phyloP scores from a whole-genome alignment of 2,329 filamentous ascomycete genomes.

The Epichloe sp. region DNA sequence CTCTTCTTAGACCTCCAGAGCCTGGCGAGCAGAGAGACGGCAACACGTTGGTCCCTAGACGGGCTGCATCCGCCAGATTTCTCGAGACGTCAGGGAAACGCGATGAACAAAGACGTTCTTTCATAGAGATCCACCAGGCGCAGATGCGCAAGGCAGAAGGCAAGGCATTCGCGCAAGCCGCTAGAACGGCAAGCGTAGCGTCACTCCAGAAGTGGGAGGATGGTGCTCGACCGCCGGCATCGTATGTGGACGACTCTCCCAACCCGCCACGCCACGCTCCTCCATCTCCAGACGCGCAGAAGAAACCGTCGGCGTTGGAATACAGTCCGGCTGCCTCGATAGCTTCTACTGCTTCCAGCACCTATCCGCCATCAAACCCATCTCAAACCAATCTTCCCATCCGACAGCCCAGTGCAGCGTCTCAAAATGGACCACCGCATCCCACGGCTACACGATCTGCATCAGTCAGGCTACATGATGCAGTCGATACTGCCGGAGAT shows the following conservation, averaged over 20 bases:
- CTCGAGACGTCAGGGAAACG: constrained; percentile 27
- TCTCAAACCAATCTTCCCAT: constrained; percentile 9
- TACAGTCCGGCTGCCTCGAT: constrained; percentile 29
- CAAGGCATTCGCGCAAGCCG: constrained; percentile 41
- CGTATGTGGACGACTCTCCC: constrained; percentile 13
- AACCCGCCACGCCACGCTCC: constrained; percentile 12
- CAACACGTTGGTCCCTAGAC: constrained; percentile 19
- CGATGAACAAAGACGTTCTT: constrained; percentile 42
- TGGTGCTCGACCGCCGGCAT: constrained; percentile 8
- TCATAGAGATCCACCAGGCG: constrained; percentile 44
- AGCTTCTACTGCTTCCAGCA: constrained; percentile 19
- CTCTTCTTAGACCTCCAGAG: not conserved
- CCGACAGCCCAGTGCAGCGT: constrained; percentile 13
- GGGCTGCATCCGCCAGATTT: constrained; percentile 25
- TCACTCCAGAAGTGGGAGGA: constrained; percentile 22
- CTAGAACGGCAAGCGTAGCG: constrained; percentile 20
- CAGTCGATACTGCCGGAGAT: constrained; percentile 35
- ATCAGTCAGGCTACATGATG: constrained; percentile 30
- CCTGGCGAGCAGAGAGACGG: not conserved
- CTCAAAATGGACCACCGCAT: constrained; percentile 11
- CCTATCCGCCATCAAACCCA: constrained; percentile 12
- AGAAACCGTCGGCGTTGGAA: constrained; percentile 15
- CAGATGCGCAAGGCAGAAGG: constrained; percentile 50
- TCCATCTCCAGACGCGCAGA: constrained; percentile 16
- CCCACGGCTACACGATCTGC: constrained; percentile 18